Evolutionary conservation across 768 basidiomycete genomes (phyloP).

Genomic region (Macrolepiota dolichaula): DNA sequence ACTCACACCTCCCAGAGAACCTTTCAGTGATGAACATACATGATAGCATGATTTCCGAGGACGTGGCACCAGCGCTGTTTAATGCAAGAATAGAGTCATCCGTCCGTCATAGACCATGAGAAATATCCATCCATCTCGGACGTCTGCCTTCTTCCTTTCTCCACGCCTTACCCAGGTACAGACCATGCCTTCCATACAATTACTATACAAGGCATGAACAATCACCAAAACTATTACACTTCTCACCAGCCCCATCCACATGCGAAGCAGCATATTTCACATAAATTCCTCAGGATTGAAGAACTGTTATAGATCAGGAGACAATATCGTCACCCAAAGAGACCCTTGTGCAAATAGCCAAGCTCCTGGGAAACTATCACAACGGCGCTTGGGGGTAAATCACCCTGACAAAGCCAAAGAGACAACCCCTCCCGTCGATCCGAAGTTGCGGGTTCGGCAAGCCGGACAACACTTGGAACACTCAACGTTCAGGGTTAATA

Average conservation of each 20-base stretch:
- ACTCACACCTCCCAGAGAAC: neutral
- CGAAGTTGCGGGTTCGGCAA: neutral
- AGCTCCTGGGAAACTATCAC: neutral
- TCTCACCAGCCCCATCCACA: neutral
- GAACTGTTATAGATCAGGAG: neutral
- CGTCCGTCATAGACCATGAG: neutral
- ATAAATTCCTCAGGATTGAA: neutral
- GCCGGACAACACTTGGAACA: neutral
- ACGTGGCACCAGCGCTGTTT: neutral
- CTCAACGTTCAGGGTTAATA: too few relatives aligned
- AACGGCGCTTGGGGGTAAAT: neutral
- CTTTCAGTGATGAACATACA: neutral
- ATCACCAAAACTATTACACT: neutral
- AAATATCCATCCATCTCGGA: neutral
- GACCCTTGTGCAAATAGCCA: neutral
- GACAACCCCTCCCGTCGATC: neutral
- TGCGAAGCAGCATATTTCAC: neutral
- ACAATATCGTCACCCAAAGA: neutral
- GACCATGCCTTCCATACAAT: neutral
- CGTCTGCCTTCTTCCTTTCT: neutral
- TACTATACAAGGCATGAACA: neutral
- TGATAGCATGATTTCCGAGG: neutral
- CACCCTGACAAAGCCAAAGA: neutral
- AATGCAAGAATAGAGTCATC: neutral
- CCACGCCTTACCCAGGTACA: conserved; percentile 3